Conservation (phyloP, 345 rosid species). For the Barbarea vulgaris region DNA sequence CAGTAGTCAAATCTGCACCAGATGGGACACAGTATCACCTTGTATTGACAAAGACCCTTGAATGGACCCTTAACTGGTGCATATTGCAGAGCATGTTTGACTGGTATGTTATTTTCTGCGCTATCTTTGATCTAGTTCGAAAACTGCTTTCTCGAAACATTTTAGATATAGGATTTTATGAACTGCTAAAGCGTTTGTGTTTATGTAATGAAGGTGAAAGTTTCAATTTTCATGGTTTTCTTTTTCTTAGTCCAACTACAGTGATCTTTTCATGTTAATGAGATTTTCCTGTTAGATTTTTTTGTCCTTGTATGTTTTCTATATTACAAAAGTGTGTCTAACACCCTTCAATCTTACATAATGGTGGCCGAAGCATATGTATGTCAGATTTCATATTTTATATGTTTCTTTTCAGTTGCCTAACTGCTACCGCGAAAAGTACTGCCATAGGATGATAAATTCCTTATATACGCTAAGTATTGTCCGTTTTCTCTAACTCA, state of each 20-base stretch:
- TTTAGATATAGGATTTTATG: background rate
- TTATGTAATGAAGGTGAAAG: constrained; percentile 6
- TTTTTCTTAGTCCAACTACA: background rate
- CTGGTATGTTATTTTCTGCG: constrained; percentile 53
- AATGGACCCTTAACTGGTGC: constrained; percentile 99
- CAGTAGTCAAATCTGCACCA: constrained; percentile 58
- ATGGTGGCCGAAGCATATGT: background rate
- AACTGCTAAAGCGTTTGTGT: constrained; percentile 1
- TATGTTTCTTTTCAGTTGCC: constrained; percentile 8
- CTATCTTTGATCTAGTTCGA: background rate
- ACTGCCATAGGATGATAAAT: background rate
- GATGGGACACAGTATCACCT: constrained; percentile 58
- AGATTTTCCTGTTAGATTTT: background rate
- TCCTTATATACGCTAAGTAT: constrained; percentile 15
- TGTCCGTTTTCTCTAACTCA: constrained; percentile 43
- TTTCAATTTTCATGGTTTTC: background rate
- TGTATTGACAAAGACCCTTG: constrained; percentile 89
- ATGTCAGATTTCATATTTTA: constrained; percentile 7
- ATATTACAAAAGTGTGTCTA: background rate
- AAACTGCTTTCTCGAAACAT: background rate
- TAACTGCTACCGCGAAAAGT: background rate
- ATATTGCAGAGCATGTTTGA: constrained; percentile 99
- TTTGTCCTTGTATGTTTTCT: background rate
- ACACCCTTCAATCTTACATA: background rate
- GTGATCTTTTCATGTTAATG: background rate